A percentile compares a stretch with the other conserved stretches of the same genome.
Evolutionary conservation across 116 monocot genomes (phyloP).

Genomic region (Trichopus zeylanicus): DNA sequence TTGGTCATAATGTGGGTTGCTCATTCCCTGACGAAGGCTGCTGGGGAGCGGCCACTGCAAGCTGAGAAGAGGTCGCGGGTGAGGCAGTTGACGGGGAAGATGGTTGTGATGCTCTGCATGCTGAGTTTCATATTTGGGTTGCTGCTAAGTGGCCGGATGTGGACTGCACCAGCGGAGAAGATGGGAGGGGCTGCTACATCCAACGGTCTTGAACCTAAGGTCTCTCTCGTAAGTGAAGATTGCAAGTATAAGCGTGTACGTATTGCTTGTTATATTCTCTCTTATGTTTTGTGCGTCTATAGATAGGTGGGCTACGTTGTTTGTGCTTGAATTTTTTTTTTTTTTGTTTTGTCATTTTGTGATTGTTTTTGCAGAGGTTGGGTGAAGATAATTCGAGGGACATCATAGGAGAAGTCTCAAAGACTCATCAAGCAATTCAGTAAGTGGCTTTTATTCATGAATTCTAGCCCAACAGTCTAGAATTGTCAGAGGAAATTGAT

Average conservation of each 20-base stretch:
- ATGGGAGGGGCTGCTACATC: background rate
- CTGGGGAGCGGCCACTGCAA: constrained; percentile 25
- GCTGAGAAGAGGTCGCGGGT: constrained; percentile 50
- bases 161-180: constrained; percentile 6
- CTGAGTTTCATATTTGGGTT: constrained; percentile 50
- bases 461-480: background rate
- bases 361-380: constrained; percentile 27
- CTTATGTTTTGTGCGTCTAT: no score
- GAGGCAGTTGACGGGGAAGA: constrained; percentile 33
- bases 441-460: constrained; percentile 23
- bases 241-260: constrained; percentile 20
- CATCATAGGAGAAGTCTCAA: constrained; percentile 60
- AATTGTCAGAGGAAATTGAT: background rate
- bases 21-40: constrained; percentile 20
- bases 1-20: background rate
- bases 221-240: constrained; percentile 8
- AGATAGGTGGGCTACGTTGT: no score
- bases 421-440: constrained; percentile 69
- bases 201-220: constrained; percentile 6
- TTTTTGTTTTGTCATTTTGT: background rate
- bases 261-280: background rate
- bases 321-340: background rate
- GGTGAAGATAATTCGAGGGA: constrained; percentile 35
- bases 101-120: constrained; percentile 29
- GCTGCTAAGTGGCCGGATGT: constrained; percentile 29